A percentile compares a stretch with the other conserved stretches of the same genome.
phyloP scores from a whole-genome alignment of 2,329 filamentous ascomycete species.

The Stagonosporopsis vannaccii region DNA sequence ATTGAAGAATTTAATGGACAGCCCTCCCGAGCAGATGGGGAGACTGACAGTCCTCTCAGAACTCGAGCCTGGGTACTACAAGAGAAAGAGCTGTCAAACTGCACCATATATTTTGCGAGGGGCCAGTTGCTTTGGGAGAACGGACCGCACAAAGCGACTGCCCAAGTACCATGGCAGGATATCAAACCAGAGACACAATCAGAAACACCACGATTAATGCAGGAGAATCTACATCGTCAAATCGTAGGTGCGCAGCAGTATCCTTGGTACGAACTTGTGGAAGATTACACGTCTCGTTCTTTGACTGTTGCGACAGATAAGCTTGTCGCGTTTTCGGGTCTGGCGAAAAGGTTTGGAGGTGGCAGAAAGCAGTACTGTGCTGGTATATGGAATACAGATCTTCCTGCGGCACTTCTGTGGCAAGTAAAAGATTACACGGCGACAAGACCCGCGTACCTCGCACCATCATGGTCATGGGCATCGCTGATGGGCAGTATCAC shows the following conservation, averaged over 20 bases:
- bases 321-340: not conserved
- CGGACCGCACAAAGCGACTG: not conserved
- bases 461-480: constrained; percentile 11
- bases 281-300: not conserved
- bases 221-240: no score
- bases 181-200: not conserved
- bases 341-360: not conserved
- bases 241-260: no score
- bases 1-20: not conserved
- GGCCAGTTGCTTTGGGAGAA: constrained; percentile 1
- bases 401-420: constrained; percentile 4
- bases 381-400: not conserved
- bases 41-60: not conserved
- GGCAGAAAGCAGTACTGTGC: not conserved
- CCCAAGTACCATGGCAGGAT: constrained; percentile 1
- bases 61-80: constrained; percentile 8
- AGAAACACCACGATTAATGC: no score
- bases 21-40: not conserved
- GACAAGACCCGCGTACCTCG: not conserved
- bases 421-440: not conserved
- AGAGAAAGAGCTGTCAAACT: not conserved
- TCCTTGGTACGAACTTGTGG: not conserved
- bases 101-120: not conserved
- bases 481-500: not conserved
- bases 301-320: not conserved